These are phyloP conservation scores for Fusarium buharicum DNA, from an alignment of 2,329 filamentous ascomycete species.

Conservation along the genomic window DNA sequence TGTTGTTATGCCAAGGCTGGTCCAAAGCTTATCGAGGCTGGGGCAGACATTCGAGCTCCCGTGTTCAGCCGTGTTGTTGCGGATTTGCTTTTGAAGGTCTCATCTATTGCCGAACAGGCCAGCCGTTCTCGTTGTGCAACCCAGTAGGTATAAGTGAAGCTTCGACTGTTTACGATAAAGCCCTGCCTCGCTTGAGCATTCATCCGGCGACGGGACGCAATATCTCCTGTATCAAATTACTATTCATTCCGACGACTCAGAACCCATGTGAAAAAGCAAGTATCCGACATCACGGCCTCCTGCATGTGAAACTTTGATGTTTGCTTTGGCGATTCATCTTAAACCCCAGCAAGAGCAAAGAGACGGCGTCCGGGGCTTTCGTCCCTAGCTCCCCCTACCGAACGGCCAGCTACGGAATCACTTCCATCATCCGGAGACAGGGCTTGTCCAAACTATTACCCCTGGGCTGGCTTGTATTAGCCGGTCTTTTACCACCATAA, in stretches of 20 bases:
- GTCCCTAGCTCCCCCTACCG: constrained; percentile 18
- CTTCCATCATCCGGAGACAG: constrained; percentile 24
- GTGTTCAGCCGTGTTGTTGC: constrained; percentile 4
- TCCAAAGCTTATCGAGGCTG: constrained; percentile 25
- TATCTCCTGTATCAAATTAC: constrained; percentile 5
- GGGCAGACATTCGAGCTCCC: constrained; percentile 4
- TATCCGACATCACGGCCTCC: constrained; percentile 13
- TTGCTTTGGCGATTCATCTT: constrained; percentile 31
- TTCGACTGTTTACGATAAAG: constrained; percentile 3
- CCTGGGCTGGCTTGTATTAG: not conserved
- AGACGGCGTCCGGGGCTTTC: constrained; percentile 11
- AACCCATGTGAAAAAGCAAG: constrained; percentile 20
- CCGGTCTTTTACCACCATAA: constrained; percentile 21
- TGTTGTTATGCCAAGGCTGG: constrained; percentile 2
- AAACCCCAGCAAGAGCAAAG: constrained; percentile 2
- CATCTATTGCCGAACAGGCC: not conserved
- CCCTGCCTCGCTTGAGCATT: constrained; percentile 12
- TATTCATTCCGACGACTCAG: constrained; percentile 15
- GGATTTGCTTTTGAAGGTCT: constrained; percentile 2
- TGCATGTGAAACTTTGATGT: constrained; percentile 33
- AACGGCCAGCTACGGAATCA: constrained; percentile 22
- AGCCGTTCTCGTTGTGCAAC: constrained; percentile 10
- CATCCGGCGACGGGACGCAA: constrained; percentile 13
- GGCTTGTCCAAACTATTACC: constrained; percentile 3
- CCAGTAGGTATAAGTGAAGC: not conserved